Conservation (phyloP, 208 protist species). For the Leishmania tropica region DNA sequence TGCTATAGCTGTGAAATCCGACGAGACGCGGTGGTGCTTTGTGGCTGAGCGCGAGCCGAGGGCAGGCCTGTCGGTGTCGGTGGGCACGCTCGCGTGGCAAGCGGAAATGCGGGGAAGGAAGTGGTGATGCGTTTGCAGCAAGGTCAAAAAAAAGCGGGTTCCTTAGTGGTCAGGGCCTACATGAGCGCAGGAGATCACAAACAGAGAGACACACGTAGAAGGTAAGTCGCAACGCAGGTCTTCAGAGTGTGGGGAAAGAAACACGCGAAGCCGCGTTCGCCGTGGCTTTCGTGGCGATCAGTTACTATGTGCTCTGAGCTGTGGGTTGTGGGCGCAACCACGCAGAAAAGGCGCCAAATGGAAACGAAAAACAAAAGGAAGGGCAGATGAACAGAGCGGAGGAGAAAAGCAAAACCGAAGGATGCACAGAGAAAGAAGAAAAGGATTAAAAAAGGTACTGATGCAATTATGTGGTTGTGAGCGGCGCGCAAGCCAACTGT, state of each 20-base stretch:
- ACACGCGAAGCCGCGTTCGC: background rate
- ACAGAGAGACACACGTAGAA: background rate
- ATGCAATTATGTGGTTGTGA: conserved; percentile 23
- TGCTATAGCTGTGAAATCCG: background rate
- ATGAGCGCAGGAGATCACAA: background rate
- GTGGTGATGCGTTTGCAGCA: background rate
- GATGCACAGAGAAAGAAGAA: conserved; percentile 3
- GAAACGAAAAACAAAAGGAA: conserved; percentile 11
- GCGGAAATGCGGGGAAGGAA: background rate
- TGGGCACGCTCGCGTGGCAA: background rate
- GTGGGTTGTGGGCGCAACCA: background rate
- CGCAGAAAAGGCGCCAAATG: background rate
- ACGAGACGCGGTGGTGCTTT: background rate
- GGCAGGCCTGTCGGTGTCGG: background rate
- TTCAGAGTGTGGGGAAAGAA: background rate
- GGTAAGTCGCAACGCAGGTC: background rate
- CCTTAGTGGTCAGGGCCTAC: background rate
- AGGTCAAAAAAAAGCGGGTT: background rate
- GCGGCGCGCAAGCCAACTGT: background rate
- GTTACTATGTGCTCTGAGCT: background rate
- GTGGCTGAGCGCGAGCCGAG: background rate
- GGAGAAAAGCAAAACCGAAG: conserved; percentile 5
- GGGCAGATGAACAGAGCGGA: background rate
- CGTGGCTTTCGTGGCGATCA: background rate
- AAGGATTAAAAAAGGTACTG: conserved; percentile 16